Base-by-base conservation (phyloP, 2,329 filamentous ascomycete species). In the Sclerotinia spermophila region DNA sequence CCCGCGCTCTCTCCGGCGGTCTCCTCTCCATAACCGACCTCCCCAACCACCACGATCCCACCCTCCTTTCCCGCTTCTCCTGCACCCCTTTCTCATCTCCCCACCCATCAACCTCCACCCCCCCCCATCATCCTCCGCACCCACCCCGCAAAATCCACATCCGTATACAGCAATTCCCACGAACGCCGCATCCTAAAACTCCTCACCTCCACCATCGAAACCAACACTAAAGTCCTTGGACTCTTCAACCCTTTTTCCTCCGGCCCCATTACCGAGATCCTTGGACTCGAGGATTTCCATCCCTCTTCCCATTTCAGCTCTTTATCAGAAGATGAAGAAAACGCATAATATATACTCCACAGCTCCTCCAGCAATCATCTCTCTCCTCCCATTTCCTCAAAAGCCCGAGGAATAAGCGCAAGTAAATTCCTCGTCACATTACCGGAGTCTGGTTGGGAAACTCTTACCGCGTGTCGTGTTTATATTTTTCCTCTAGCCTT, bases 21-120 rank as follows among this genome's bases (percentile, higher is more conserved):
- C 70, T 72, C 17, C 69, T 73, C n/a, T 72, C 70, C 68, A 68
- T 74, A 53, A 73, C 73, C 15, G 73, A 74, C 15, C 59, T 33
- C 15, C 72, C 73, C 15, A 30, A 48, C 3, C 38, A 73, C 3
- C 73, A 73, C 40, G 48, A 74, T 21, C 27, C 55, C 0, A 45
- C 15, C 0, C 44, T 73, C 7, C 59, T 73, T 17, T 69, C 67
- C 48, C n/a, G 19, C 2, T 45, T 66, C 35, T 27, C 17, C 33
- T 42, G 53, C 27, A 5, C 27, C 1, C 27, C 53, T 21, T 45
- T 45, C 30, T 13, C 3, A n/a, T 10, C 35, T n/a, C 6, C 27
- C 10, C 17, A 8, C 24, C 38, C 11, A 64, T 24, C 42, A 2
- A 3, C 2, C 2, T n/a, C 24, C 13, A 21, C 30, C 33, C 15